phyloP scores from a whole-genome alignment of 768 basidiomycete species.

The Artomyces pyxidatus region DNA sequence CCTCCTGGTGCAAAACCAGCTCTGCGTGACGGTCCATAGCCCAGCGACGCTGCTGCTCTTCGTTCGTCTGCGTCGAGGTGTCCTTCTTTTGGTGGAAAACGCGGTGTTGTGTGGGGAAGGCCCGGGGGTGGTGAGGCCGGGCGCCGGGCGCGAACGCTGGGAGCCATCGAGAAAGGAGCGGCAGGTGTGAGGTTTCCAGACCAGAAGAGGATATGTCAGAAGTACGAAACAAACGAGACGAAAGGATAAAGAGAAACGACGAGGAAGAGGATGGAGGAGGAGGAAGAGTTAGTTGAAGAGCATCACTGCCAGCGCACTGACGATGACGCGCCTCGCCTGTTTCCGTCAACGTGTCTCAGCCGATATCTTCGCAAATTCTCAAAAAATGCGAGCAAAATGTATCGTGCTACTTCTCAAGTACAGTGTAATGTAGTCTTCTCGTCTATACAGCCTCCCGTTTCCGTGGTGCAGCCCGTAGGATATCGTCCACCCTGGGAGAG shows the following conservation, averaged over 20 bases:
- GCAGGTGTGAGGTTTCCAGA: too few relatives aligned
- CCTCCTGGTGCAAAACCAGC: conserved; percentile 41
- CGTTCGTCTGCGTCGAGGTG: conserved; percentile 17
- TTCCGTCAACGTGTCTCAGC: too few relatives aligned
- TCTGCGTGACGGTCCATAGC: conserved; percentile 14
- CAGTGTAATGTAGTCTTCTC: not conserved
- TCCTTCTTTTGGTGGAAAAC: conserved; percentile 14
- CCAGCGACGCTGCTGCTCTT: conserved; percentile 15
- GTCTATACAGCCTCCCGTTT: conserved; percentile 70
- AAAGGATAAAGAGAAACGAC: not conserved
- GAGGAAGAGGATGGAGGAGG: not conserved
- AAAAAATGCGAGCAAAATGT: not conserved
- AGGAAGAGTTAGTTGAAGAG: not conserved
- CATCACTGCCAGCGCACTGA: too few relatives aligned
- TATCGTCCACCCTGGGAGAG: conserved; percentile 74
- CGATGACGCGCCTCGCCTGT: too few relatives aligned
- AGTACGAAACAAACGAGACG: not conserved
- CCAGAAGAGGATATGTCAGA: conserved; percentile 2
- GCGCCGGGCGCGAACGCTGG: conserved; percentile 15
- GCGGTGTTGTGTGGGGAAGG: conserved; percentile 9
- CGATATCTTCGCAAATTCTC: not conserved
- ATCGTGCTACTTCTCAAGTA: conserved; percentile 9
- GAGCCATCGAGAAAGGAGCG: conserved; percentile 18
- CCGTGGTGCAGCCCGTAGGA: conserved; percentile 77
- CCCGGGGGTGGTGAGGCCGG: conserved; percentile 15